Evolutionary conservation across 164 flowering plant species (phyloP).

Genomic region (Kingdonia uniflora): DNA sequence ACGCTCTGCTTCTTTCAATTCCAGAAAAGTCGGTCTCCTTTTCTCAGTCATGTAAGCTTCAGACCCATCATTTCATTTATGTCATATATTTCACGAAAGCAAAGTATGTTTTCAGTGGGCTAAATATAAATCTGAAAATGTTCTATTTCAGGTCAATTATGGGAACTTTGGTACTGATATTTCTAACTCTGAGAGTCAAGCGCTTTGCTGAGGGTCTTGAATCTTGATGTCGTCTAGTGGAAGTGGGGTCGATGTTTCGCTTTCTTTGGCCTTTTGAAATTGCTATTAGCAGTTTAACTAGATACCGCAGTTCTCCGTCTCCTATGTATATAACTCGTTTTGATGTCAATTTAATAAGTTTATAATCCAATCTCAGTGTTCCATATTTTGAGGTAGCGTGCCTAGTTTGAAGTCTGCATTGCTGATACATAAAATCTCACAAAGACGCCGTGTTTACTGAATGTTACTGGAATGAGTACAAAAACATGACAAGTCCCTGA

Average conservation of each 20-base stretch:
- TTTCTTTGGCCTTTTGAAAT: not conserved
- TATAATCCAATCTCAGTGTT: not conserved
- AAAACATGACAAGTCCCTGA: too few species aligned
- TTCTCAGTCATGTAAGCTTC: constrained; percentile 69
- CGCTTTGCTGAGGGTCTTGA: constrained; percentile 32
- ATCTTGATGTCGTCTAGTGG: constrained; percentile 15
- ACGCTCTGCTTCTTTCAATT: constrained; percentile 57
- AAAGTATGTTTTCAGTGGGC: not conserved
- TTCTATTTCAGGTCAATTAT: constrained; percentile 54
- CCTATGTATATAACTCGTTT: not conserved
- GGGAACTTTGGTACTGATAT: constrained; percentile 67
- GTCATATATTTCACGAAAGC: not conserved
- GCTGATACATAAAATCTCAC: too few species aligned
- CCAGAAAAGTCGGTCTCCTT: constrained; percentile 58
- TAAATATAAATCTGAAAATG: not conserved
- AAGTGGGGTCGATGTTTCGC: not conserved
- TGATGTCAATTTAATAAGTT: too few species aligned
- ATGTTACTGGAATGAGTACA: too few species aligned
- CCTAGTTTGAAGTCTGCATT: too few species aligned
- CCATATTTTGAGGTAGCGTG: too few species aligned
- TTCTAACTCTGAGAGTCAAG: constrained; percentile 57
- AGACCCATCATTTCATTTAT: not conserved
- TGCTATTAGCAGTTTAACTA: not conserved
- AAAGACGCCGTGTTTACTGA: too few species aligned
- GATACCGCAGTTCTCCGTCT: not conserved